Conservation (phyloP, 169 alveolate species). For the Neospora caninum region DNA sequence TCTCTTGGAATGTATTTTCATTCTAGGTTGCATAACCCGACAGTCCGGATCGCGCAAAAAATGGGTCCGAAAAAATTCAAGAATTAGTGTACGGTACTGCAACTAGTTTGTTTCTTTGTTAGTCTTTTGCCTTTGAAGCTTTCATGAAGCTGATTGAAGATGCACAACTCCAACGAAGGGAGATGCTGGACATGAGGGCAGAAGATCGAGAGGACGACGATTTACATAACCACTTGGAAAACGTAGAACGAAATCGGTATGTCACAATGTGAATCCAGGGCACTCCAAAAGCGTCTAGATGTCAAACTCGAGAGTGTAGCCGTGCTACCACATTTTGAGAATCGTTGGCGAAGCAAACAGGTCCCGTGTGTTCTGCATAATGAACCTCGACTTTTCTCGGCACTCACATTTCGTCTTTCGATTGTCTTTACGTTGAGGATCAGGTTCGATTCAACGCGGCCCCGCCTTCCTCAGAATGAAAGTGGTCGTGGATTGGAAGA, state of each 20-base stretch:
- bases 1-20: too few species aligned
- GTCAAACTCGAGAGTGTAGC: too few species aligned
- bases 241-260: neutral
- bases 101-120: too few species aligned
- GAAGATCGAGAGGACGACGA: constrained; percentile 12
- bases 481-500: neutral
- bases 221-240: neutral
- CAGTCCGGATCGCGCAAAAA: neutral
- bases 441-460: neutral
- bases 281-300: too few species aligned
- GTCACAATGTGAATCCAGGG: neutral
- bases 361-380: too few species aligned
- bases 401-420: too few species aligned
- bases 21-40: neutral
- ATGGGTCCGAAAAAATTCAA: too few species aligned
- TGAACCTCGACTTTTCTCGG: too few species aligned
- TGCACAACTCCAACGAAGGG: constrained; percentile 23
- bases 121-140: neutral
- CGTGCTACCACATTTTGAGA: too few species aligned
- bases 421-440: neutral
- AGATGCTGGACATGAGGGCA: neutral
- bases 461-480: neutral
- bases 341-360: too few species aligned
- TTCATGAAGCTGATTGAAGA: constrained; percentile 27
- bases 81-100: too few species aligned